phyloP scores from a whole-genome alignment of 768 basidiomycete species.

The Leccinellum albellum region DNA sequence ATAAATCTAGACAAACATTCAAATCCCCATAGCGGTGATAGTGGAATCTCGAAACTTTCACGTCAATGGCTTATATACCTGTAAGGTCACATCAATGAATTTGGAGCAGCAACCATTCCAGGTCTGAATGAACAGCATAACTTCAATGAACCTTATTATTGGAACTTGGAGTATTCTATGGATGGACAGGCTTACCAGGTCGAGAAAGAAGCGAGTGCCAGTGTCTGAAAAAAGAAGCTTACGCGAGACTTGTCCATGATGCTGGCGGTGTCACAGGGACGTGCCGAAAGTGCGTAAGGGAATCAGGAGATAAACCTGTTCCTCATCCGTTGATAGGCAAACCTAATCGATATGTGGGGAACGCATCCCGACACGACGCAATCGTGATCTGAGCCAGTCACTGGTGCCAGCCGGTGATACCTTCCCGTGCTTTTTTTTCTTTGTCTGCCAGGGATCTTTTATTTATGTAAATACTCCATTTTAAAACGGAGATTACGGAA shows the following conservation, averaged over 20 bases:
- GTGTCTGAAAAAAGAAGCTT: background rate
- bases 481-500: constrained; percentile 35
- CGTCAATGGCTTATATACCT: constrained; percentile 2
- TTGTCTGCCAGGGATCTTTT: background rate
- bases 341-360: constrained; percentile 14
- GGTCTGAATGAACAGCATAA: constrained; percentile 8
- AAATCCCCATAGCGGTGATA: constrained; percentile 28
- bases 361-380: constrained; percentile 1
- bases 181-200: background rate
- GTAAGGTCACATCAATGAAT: constrained; percentile 25
- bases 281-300: background rate
- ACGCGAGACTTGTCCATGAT: constrained; percentile 8
- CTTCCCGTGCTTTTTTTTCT: constrained; percentile 13
- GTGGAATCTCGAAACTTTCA: constrained; percentile 16
- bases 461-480: background rate
- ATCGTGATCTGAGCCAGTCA: constrained; percentile 1
- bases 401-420: constrained; percentile 3
- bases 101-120: constrained; percentile 6
- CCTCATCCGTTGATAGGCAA: constrained; percentile 2
- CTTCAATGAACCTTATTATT: constrained; percentile 11
- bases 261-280: background rate
- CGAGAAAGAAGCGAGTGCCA: background rate
- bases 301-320: constrained; percentile 4
- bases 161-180: constrained; percentile 6
- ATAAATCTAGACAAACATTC: background rate